Percentiles rank a stretch among this genome's conserved stretches.
Evolutionary conservation across 2,329 filamentous ascomycete species (phyloP).

Genomic region (Aureobasidium sp.): DNA sequence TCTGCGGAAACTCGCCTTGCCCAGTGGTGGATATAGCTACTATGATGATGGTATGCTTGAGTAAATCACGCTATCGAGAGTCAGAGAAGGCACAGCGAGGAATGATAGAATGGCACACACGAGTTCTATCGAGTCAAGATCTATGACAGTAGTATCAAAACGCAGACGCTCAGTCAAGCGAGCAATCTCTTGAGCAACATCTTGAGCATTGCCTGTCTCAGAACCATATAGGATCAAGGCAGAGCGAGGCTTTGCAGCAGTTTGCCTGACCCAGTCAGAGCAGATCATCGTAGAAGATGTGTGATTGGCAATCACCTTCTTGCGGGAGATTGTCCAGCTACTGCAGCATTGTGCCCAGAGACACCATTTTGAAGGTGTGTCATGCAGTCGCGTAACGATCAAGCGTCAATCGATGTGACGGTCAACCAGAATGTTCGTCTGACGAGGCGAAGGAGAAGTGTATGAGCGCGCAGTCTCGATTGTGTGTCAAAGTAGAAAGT

Average conservation of each 20-base stretch:
- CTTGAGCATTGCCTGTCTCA: conserved; percentile 90
- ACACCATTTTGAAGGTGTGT: not conserved
- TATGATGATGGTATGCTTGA: conserved; percentile 53
- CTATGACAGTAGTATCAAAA: conserved; percentile 67
- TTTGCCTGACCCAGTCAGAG: conserved; percentile 2
- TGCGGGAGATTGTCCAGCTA: not conserved
- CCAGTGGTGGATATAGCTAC: conserved; percentile 89
- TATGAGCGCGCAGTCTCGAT: not conserved
- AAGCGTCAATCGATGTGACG: not conserved
- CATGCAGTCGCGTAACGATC: not conserved
- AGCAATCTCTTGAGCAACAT: conserved; percentile 79
- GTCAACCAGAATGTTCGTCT: too few relatives aligned
- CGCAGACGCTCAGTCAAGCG: conserved; percentile 67
- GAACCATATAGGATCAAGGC: conserved; percentile 82
- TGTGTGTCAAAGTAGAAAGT: not conserved
- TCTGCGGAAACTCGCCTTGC: conserved; percentile 85
- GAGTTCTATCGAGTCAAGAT: conserved; percentile 69
- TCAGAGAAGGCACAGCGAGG: conserved; percentile 1
- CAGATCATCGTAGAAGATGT: not conserved
- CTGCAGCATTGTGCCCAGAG: not conserved
- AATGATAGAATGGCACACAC: conserved; percentile 44
- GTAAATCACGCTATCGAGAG: conserved; percentile 34
- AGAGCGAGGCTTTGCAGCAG: not conserved
- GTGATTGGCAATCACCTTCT: not conserved
- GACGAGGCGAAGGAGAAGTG: not conserved